phyloP scores from a whole-genome alignment of 768 basidiomycete species.

The Termitomyces bulborhizus region DNA sequence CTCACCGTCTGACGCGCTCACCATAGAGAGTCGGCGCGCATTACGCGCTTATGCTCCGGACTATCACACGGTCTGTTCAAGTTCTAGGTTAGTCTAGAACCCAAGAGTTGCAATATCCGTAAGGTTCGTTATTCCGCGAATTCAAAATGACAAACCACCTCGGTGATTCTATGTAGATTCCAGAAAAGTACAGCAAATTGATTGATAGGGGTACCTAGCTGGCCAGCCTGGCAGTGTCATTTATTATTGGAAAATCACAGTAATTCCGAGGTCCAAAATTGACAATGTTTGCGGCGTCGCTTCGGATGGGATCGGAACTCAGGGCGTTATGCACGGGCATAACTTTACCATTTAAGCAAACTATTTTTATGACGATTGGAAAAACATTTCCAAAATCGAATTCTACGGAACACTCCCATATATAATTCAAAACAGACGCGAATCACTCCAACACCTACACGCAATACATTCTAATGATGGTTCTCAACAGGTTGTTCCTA shows the following conservation, averaged over 20 bases:
- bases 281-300: neutral
- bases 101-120: too few relatives aligned
- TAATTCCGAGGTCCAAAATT: too few relatives aligned
- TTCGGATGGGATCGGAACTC: neutral
- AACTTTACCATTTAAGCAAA: too few relatives aligned
- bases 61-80: neutral
- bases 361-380: too few relatives aligned
- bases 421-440: too few relatives aligned
- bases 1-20: too few relatives aligned
- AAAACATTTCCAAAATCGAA: too few relatives aligned
- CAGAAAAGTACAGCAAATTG: neutral
- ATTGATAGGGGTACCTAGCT: neutral
- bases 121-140: too few relatives aligned
- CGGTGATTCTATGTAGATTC: neutral
- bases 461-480: neutral
- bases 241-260: too few relatives aligned
- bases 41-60: neutral
- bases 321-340: neutral
- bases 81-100: neutral
- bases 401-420: too few relatives aligned
- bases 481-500: neutral
- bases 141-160: neutral
- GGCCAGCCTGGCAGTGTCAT: too few relatives aligned
- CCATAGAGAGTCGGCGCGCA: too few relatives aligned
- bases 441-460: neutral